Evolutionary conservation across 2,329 filamentous ascomycete genomes (phyloP), one percentile per base, ranked within the genome.

Genomic region (Tolypocladium album): DNA sequence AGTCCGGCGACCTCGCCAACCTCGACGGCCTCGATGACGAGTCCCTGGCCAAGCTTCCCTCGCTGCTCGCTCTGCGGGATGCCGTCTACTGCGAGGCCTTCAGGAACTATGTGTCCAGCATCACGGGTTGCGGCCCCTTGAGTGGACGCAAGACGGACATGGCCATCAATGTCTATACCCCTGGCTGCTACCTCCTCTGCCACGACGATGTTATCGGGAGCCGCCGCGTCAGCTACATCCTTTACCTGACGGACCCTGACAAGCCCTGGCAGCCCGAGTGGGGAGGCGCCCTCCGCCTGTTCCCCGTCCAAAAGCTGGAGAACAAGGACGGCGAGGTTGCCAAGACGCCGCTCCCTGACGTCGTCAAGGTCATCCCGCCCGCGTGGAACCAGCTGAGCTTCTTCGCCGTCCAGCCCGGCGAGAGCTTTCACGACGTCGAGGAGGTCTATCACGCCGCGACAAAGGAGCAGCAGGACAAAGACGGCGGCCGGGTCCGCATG

Each of bases 161-260:
- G 92, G 94, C 94, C 61, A 96, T 99, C 79, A 99, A 99, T 71
- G 87, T 99, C 57, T 99, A 99, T 74, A 97, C 92, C 0, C 93
- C 94, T 6, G 93, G 94, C 47, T 97, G 93, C 71, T 96, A 95
- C 73, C 82, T 99, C 34, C 81, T 99, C 38, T 97, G 94, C 75
- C 94, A 99, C 70, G 94, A 99, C 79, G 94, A 99, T 75, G 94
- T 99, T 62, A 99, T 99, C 73, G 94, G 94, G n/a, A 96, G 89
- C 70, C 84, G 94, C 62, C 87, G 92, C 65, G 88, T 99, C 68
- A 97, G 92, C 80, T 99, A 97, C 74, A 99, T 99, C 66, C 80
- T 99, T 61, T 99, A 99, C 73, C 80, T 99, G 63, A 93, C 91
- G 17, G 91, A 97, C 70, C 94, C 94, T 4, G 93, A 97, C 69